phyloP scores from a whole-genome alignment of 1,284 basidiomycete species.

The Malassezia japonica region DNA sequence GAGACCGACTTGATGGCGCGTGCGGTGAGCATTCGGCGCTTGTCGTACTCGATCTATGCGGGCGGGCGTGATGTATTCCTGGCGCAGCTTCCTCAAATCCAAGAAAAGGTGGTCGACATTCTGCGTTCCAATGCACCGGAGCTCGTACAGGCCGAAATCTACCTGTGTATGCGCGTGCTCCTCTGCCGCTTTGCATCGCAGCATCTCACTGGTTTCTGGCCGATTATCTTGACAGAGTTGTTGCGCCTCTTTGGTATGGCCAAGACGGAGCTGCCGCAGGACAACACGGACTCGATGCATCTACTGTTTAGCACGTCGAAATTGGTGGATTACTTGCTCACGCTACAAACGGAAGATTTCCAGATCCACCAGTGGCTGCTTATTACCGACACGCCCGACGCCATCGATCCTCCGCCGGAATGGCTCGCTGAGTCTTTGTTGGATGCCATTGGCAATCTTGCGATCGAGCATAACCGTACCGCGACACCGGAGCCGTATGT shows the following conservation, averaged over 20 bases:
- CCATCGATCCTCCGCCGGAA: constrained; percentile 72
- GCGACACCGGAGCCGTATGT: not conserved
- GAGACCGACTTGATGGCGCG: constrained; percentile 84
- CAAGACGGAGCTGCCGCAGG: constrained; percentile 52
- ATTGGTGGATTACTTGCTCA: constrained; percentile 79
- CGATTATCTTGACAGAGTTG: constrained; percentile 84
- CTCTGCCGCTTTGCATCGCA: constrained; percentile 83
- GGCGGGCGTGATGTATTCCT: constrained; percentile 84
- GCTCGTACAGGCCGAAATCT: constrained; percentile 77
- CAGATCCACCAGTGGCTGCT: constrained; percentile 99
- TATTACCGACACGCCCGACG: constrained; percentile 92
- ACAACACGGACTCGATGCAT: constrained; percentile 71
- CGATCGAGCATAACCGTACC: not conserved
- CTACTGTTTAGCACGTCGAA: constrained; percentile 82
- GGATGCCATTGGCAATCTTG: constrained; percentile 52
- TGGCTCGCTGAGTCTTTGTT: constrained; percentile 78
- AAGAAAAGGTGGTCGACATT: constrained; percentile 92
- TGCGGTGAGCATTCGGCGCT: constrained; percentile 75
- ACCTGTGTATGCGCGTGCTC: constrained; percentile 81
- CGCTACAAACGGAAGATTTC: constrained; percentile 91
- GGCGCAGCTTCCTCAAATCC: constrained; percentile 77
- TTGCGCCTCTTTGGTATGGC: constrained; percentile 56
- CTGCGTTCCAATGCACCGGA: constrained; percentile 67
- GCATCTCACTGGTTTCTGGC: constrained; percentile 92
- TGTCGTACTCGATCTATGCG: constrained; percentile 74